Evolutionary conservation across 139 green algal species (phyloP).

Genomic region (Picochlorum costavermella): DNA sequence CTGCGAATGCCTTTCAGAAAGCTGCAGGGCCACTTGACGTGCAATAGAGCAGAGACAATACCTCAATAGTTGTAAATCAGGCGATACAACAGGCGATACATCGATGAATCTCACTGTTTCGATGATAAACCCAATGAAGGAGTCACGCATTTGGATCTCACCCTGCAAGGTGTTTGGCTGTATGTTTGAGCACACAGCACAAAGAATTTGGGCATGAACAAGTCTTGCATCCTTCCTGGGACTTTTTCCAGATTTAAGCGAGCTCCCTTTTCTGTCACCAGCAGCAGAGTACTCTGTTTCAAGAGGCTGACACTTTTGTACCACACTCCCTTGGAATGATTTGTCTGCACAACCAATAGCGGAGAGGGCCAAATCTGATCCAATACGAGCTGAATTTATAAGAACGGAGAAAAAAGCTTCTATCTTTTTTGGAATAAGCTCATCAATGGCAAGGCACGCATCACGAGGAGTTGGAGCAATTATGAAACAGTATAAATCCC

Average conservation of each 20-base stretch:
- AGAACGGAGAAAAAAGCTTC: background rate
- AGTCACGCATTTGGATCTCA: slow-evolving; percentile 28
- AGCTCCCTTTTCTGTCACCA: background rate
- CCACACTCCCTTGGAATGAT: background rate
- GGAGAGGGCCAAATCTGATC: background rate
- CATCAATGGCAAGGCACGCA: background rate
- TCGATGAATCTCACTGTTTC: slow-evolving; percentile 43
- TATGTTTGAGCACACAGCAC: slow-evolving; percentile 41
- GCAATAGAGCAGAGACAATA: slow-evolving; percentile 55
- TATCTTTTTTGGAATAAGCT: background rate
- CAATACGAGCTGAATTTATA: background rate
- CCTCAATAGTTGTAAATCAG: slow-evolving; percentile 44
- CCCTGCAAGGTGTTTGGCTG: slow-evolving; percentile 24
- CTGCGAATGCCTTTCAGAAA: slow-evolving; percentile 11
- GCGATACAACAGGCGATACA: slow-evolving; percentile 20
- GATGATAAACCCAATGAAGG: slow-evolving; percentile 58
- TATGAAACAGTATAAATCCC: background rate
- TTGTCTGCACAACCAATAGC: slow-evolving; percentile 1
- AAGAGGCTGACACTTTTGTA: background rate
- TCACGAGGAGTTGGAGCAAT: slow-evolving; percentile 1
- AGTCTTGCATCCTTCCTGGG: background rate
- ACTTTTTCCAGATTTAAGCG: slow-evolving; percentile 5
- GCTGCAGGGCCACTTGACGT: slow-evolving; percentile 15
- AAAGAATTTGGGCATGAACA: slow-evolving; percentile 11
- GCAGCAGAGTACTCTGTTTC: background rate